Evolutionary conservation across 2,329 filamentous ascomycete species (phyloP), one percentile per base, ranked within the genome.

Genomic region (Aspergillus chevalieri): DNA sequence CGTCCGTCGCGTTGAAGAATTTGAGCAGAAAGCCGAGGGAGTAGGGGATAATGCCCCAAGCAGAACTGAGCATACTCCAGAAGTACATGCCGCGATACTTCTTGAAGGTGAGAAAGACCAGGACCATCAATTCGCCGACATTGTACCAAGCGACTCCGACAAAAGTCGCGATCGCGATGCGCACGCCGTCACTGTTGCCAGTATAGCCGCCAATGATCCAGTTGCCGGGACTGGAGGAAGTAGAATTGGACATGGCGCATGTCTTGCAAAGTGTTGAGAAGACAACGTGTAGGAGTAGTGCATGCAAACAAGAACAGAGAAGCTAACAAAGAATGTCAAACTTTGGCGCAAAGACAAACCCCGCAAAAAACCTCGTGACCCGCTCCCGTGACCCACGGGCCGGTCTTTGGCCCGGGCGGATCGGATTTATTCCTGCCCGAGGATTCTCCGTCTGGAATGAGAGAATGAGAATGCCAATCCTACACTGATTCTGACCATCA

Each of bases 41-140:
- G 53, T 65, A 77, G 0, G 73, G 73, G 9, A 77, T 62, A 39
- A 78, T 72, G 7, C 73, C 73, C 8, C 69, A 55, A 1, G 69
- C 68, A 0, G 74, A 62, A 21, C 74, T 56, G 17, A 78, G 52
- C 52, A 78, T 58, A 22, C 69, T 72, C 75, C 74, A 77, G 54
- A 78, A 78, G 54, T 78, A 78, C 14, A 75, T 59, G 0, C 76
- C 75, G 19, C 63, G 60, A 46, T 72, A 76, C 19, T 65, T 66
- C 24, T 74, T 74, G 61, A 78, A 78, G 26, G 71, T 76, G 22
- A 75, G 57, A 47, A 76, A 68, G 30, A 75, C 69, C 44, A 77
- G 65, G 30, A 75, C 60, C 26, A 75, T 65, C 19, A 78, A 64
- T 54, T 78, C 75, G 14, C 75, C 53, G 10, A 61, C 60, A 42